Conservation (phyloP, 2,329 filamentous ascomycete genomes). For the Ceratocystis colombiana region DNA sequence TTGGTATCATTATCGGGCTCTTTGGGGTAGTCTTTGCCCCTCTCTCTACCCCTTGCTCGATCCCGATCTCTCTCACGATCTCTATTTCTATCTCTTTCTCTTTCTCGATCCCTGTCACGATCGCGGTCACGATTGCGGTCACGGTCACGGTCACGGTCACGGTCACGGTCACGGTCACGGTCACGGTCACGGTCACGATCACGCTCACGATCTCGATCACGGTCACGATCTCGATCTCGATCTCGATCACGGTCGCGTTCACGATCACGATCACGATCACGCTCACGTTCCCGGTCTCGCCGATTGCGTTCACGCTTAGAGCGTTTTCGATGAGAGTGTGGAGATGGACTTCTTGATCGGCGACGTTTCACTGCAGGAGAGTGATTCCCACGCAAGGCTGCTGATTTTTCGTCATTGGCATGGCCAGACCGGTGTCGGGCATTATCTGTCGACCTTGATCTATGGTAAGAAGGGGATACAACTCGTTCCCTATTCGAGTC, state of each 20-base stretch:
- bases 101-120: conserved; percentile 17
- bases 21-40: not conserved
- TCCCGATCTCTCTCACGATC: not conserved
- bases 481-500: not conserved
- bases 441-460: conserved; percentile 15
- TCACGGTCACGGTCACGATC: conserved; percentile 13
- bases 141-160: conserved; percentile 13
- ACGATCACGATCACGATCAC: not conserved
- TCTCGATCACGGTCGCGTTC: conserved; percentile 10
- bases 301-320: conserved; percentile 14
- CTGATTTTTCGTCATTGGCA: conserved; percentile 12
- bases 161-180: conserved; percentile 18
- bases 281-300: conserved; percentile 15
- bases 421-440: conserved; percentile 10
- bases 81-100: conserved; percentile 12
- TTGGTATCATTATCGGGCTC: conserved; percentile 13
- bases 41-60: conserved; percentile 7
- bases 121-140: conserved; percentile 18
- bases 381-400: conserved; percentile 15
- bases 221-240: not conserved
- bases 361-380: conserved; percentile 24
- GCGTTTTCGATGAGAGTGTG: conserved; percentile 17
- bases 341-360: conserved; percentile 22
- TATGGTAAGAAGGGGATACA: conserved; percentile 14
- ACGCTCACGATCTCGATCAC: not conserved